phyloP scores from a whole-genome alignment of 2,329 filamentous ascomycete species.

The Apiospora marii region DNA sequence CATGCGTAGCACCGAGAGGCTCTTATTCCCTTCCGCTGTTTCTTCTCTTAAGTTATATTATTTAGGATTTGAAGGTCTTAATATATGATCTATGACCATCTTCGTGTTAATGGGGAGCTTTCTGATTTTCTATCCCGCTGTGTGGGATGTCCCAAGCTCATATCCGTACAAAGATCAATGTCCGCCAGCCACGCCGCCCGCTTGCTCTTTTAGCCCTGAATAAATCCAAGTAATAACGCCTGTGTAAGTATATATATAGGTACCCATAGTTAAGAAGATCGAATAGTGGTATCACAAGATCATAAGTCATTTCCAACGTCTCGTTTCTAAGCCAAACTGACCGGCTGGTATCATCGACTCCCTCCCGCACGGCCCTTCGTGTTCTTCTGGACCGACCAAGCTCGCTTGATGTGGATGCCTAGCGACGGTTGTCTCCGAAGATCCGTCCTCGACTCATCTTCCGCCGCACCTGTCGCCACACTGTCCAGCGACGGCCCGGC shows the following conservation, averaged over 20 bases:
- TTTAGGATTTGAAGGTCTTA: too few relatives aligned
- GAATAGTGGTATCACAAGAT: background rate
- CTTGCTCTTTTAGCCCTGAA: background rate
- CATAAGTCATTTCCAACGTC: background rate
- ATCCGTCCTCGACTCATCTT: background rate
- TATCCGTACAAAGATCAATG: background rate
- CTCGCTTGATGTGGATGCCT: background rate
- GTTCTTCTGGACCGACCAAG: background rate
- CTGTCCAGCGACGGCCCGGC: background rate
- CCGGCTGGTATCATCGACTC: background rate
- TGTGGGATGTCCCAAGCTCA: too few relatives aligned
- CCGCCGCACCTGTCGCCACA: background rate
- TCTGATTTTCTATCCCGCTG: too few relatives aligned
- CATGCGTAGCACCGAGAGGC: too few relatives aligned
- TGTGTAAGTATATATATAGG: background rate
- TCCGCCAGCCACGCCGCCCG: background rate
- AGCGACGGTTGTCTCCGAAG: background rate
- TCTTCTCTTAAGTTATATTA: too few relatives aligned
- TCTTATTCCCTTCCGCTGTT: too few relatives aligned
- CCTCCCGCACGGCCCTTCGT: background rate
- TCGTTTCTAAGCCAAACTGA: background rate
- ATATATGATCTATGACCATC: too few relatives aligned
- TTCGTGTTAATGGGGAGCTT: too few relatives aligned
- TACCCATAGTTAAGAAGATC: background rate
- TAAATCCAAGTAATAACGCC: background rate